These are phyloP conservation scores for Talaromyces thailandensis DNA, from an alignment of 495 filamentous ascomycete species.

Conservation along the genomic window DNA sequence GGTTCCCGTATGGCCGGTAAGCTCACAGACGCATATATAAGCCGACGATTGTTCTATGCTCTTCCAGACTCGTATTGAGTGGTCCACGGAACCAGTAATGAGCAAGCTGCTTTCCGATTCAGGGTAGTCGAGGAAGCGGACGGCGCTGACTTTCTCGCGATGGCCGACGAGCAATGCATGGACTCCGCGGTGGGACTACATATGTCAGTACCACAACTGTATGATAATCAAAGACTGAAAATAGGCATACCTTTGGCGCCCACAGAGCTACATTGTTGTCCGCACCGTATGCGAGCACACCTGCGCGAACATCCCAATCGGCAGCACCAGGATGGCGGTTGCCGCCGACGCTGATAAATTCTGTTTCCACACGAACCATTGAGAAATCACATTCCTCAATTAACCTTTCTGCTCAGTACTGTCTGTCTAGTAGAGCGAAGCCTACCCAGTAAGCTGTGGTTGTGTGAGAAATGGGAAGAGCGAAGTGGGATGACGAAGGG, in stretches of 20 bases:
- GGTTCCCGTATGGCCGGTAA: slow-evolving; percentile 58
- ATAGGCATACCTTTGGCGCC: slow-evolving; percentile 59
- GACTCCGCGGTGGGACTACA: slow-evolving; percentile 48
- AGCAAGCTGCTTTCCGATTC: slow-evolving; percentile 44
- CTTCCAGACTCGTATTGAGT: slow-evolving; percentile 66
- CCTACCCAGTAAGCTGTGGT: not conserved
- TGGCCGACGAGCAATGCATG: slow-evolving; percentile 69
- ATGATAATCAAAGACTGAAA: not conserved
- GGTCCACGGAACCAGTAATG: slow-evolving; percentile 75
- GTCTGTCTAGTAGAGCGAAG: not conserved
- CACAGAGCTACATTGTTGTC: slow-evolving; percentile 84
- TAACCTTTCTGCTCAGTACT: not conserved
- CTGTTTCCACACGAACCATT: slow-evolving; percentile 38
- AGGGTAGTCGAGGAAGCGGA: slow-evolving; percentile 61
- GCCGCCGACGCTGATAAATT: slow-evolving; percentile 76
- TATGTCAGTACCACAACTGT: not conserved
- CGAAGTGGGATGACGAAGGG: not conserved
- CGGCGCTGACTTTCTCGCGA: slow-evolving; percentile 69
- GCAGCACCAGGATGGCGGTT: slow-evolving; percentile 85
- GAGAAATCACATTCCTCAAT: slow-evolving; percentile 1
- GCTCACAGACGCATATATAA: slow-evolving; percentile 39
- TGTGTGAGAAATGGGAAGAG: not conserved
- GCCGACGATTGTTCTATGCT: slow-evolving; percentile 10
- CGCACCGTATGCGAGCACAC: slow-evolving; percentile 80
- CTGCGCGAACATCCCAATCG: slow-evolving; percentile 70